Evolutionary conservation across 2,329 filamentous ascomycete species (phyloP), one percentile per base, ranked within the genome.

Genomic region (Fusarium sp.): DNA sequence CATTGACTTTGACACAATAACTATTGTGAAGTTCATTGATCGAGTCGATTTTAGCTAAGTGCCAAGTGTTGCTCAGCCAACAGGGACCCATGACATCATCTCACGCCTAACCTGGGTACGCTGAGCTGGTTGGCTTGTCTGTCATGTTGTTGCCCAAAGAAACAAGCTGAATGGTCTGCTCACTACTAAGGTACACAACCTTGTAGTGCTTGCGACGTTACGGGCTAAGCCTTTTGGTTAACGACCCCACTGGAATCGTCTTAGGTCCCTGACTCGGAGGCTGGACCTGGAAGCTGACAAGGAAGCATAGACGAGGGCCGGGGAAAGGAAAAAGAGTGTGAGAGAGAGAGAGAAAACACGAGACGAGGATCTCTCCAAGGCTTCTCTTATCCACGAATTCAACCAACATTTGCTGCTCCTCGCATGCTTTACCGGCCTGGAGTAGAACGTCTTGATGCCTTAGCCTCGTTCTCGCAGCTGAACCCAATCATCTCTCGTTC

Each of bases 21-120:
- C 28, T 52, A 65, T 41, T 28, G 35, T 28, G 14, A 41, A n/a
- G 35, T 47, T 42, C 31, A 56, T 47, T 51, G 44, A 24, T 59
- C 20, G 47, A 41, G 26, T 65, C 38, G 26, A 28, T 39, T 31
- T 24, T 67, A 55, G 47, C 62, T 47, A 36, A 17, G 36, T 65
- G 59, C 48, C 13, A 36, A 15, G n/a, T n/a, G 78, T 80, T 81
- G 77, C 79, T 81, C 69, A 70, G 77, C 74, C 77, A 79, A 79
- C 79, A 66, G n/a, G n/a, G 12, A 69, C 20, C 67, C 77, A 78
- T 80, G 76, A 80, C 77, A 79, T 80, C 75, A 79, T 79, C 54
- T 55, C 56, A 55, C 33, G 24, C 58, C 60, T 31, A 44, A 63
- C 59, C 59, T 31, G 47, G 31, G 31, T 24, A 59, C 24, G 52